Evolutionary conservation across 2,329 filamentous ascomycete genomes (phyloP), one percentile per base, ranked within the genome.

Genomic region (Alternaria gaisen): DNA sequence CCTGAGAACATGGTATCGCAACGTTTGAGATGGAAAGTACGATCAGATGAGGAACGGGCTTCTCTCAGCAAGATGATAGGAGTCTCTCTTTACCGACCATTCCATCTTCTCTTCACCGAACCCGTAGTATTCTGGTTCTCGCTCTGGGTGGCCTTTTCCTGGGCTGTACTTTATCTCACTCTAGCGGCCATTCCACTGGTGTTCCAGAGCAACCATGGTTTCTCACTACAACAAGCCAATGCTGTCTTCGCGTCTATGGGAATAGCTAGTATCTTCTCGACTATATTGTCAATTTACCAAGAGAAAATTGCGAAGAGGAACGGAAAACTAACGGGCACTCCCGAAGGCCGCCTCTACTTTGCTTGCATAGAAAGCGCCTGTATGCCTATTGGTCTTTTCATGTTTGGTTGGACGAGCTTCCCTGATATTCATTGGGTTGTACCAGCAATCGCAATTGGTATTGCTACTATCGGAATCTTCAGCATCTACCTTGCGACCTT

Each of bases 111-210:
- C 16, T 80, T 90, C 66, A 93, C 91, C 0, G 91, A 94, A 67
- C 89, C 91, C 0, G 89, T 93, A 10, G 90, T 94, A 14, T 93
- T 93, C 79, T 93, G 87, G 81, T 97, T 97, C 81, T 93, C 90
- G 0, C 83, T 97, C 0, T 97, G 94, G 94, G 90, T 93, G 1
- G 86, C 92, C 0, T 97, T 97, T 77, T 90, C 90, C 20, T 97
- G 94, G 94, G 93, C 91, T 0, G 86, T 97, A 0, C 85, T 97
- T 0, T 97, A 97, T 77, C 82, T 97, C 18, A 92, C 91, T 12
- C 94, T 97, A 68, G 87, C 88, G 14, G 90, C 92, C 1, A 87
- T 97, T 5, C 92, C 93, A 0, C 84, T 95, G 4, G 88, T 97
- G 24, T 96, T 95, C 78, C 72, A 82, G 22, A 84, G 82, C 5